Evolutionary conservation across 805 yeast genomes (phyloP).

Genomic region (Candida montana): DNA sequence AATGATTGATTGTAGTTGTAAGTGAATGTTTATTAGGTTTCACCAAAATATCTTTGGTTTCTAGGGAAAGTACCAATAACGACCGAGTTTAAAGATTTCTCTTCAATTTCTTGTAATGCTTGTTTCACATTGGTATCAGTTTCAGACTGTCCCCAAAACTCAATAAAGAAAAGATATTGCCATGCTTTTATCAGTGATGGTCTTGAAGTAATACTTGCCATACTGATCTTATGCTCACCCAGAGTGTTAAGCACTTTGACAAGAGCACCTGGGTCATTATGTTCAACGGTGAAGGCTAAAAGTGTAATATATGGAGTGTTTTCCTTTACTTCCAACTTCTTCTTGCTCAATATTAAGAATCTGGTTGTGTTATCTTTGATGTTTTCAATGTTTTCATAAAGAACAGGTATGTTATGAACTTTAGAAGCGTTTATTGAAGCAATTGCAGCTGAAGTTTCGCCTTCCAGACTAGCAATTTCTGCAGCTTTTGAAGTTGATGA

Average conservation of each 20-base stretch:
- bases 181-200: constrained; percentile 65
- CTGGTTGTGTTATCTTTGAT: constrained; percentile 75
- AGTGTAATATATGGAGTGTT: constrained; percentile 37
- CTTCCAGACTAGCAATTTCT: constrained; percentile 43
- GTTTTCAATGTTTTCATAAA: constrained; percentile 62
- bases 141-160: constrained; percentile 43
- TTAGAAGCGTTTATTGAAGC: constrained; percentile 66
- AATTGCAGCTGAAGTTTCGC: constrained; percentile 56
- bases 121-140: constrained; percentile 26
- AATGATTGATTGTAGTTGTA: too few relatives aligned
- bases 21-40: not conserved
- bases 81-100: constrained; percentile 43
- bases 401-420: constrained; percentile 51
- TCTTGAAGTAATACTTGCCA: constrained; percentile 70
- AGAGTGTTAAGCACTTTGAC: constrained; percentile 59
- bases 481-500: constrained; percentile 87
- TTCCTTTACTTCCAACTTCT: constrained; percentile 11
- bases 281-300: constrained; percentile 58
- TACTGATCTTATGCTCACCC: constrained; percentile 49
- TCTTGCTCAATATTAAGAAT: constrained; percentile 61
- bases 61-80: constrained; percentile 57
- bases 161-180: constrained; percentile 82
- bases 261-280: constrained; percentile 69
- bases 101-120: constrained; percentile 39
- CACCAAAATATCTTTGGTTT: constrained; percentile 32